Evolutionary conservation across 352 stramenopile species (phyloP).

Genomic region (Phytophthora nicotianae): DNA sequence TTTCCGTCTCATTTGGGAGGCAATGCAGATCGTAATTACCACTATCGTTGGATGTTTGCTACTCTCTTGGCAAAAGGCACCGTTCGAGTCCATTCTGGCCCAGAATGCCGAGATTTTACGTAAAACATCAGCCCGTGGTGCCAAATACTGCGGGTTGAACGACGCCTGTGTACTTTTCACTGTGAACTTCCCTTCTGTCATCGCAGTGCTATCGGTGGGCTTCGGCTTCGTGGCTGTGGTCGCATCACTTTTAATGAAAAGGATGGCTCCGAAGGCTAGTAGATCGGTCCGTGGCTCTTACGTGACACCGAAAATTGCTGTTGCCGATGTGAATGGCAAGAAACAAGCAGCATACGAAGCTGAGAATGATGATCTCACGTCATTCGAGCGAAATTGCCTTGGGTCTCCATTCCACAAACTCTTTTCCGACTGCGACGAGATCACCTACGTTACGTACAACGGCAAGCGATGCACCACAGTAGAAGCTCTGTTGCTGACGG

Average conservation of each 20-base stretch:
- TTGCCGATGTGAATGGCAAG: neutral
- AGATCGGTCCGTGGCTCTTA: no score
- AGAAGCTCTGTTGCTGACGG: conserved; percentile 27
- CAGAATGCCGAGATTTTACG: conserved; percentile 31
- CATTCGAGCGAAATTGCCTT: conserved; percentile 33
- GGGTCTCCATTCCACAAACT: conserved; percentile 23
- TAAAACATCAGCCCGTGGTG: conserved; percentile 18
- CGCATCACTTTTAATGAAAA: conserved; percentile 22
- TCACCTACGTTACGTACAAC: conserved; percentile 33
- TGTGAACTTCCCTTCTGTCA: conserved; percentile 23
- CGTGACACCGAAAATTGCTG: conserved; percentile 10
- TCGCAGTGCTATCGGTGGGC: conserved; percentile 23
- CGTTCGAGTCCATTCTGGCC: conserved; percentile 24
- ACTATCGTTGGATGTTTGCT: neutral
- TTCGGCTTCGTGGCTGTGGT: conserved; percentile 19
- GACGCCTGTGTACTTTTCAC: conserved; percentile 40
- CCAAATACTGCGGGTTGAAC: conserved; percentile 31
- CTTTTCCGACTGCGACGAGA: conserved; percentile 32
- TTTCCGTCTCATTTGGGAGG: conserved; percentile 37
- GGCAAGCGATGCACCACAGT: conserved; percentile 25
- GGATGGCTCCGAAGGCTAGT: conserved; percentile 11
- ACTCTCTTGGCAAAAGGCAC: neutral
- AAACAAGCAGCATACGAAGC: no score
- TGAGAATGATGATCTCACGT: conserved; percentile 14
- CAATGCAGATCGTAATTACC: conserved; percentile 34